Conservation (phyloP, 2,329 filamentous ascomycete genomes). For the Penicillium sp. region DNA sequence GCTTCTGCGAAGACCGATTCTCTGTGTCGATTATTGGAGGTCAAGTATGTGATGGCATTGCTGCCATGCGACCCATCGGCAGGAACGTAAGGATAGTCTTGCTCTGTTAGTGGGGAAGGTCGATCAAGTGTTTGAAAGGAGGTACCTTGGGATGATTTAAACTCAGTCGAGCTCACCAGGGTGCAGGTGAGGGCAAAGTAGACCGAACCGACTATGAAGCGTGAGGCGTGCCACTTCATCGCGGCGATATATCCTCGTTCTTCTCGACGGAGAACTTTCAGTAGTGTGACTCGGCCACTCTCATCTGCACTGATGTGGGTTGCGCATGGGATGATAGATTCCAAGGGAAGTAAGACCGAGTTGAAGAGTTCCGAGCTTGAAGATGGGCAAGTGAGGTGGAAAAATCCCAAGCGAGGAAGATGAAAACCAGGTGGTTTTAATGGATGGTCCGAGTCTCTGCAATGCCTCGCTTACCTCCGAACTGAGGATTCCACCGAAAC, state of each 20-base stretch:
- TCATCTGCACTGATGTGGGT: not conserved
- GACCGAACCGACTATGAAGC: not conserved
- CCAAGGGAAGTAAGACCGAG: not conserved
- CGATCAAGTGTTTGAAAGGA: not conserved
- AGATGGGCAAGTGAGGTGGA: not conserved
- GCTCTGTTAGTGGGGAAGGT: not conserved
- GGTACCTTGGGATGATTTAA: not conserved
- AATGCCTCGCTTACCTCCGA: not conserved
- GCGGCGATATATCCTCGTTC: not conserved
- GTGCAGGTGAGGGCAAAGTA: not conserved
- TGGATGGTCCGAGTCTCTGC: not conserved
- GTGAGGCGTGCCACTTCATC: not conserved
- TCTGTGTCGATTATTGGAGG: slow-evolving; percentile 24
- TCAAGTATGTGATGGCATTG: slow-evolving; percentile 34
- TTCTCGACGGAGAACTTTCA: no score
- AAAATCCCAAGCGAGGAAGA: not conserved
- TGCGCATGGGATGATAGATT: not conserved
- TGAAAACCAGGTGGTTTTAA: not conserved
- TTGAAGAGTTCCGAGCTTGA: not conserved
- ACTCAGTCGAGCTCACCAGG: not conserved
- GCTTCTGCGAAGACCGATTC: slow-evolving; percentile 46
- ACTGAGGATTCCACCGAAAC: not conserved
- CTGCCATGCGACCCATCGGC: slow-evolving; percentile 14
- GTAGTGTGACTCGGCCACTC: not conserved
- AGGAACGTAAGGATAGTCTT: not conserved